Evolutionary conservation across 2,329 filamentous ascomycete genomes (phyloP).

Genomic region (Diaporthe amygdali): DNA sequence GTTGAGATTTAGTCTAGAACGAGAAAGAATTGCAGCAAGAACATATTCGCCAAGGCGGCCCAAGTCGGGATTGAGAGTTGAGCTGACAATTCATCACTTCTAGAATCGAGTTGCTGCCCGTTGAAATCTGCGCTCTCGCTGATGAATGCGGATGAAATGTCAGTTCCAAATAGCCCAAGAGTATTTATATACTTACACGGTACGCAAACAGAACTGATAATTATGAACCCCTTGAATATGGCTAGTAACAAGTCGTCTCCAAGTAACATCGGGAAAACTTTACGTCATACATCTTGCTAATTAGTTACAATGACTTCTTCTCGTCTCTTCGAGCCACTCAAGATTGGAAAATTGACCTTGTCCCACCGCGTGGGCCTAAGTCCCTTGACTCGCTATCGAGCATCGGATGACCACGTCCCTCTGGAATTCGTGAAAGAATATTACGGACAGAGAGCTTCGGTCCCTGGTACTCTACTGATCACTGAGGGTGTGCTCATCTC

Average conservation of each 20-base stretch:
- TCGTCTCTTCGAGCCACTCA: conserved; percentile 6
- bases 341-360: neutral
- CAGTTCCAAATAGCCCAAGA: neutral
- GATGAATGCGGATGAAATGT: neutral
- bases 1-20: neutral
- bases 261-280: neutral
- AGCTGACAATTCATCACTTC: neutral
- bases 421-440: conserved; percentile 3
- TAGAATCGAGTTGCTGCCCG: neutral
- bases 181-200: neutral
- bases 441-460: neutral
- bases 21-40: neutral
- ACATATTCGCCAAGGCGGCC: neutral
- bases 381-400: neutral
- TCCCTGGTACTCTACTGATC: conserved; percentile 47
- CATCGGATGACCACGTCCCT: conserved; percentile 16
- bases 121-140: neutral
- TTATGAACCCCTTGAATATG: neutral
- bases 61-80: neutral
- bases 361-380: neutral
- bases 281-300: neutral
- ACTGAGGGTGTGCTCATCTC: conserved; percentile 60
- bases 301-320: neutral
- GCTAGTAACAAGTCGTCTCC: too few relatives aligned
- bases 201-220: neutral